phyloP scores from a whole-genome alignment of 495 filamentous ascomycete species.

The Letharia columbiana region DNA sequence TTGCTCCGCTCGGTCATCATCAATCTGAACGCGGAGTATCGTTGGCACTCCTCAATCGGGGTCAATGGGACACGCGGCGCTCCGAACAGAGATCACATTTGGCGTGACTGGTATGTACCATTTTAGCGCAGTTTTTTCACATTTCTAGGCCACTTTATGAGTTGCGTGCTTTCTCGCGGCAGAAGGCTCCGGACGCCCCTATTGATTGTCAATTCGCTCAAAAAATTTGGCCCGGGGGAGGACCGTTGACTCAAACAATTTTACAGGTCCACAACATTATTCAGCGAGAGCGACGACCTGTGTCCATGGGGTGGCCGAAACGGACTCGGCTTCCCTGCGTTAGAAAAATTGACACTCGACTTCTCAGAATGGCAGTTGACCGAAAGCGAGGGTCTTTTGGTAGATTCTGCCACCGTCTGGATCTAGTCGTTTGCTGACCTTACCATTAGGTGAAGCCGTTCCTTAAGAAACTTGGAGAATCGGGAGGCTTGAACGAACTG shows the following conservation, averaged over 20 bases:
- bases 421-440: neutral
- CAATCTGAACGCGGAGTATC: constrained; percentile 20
- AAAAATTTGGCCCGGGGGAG: neutral
- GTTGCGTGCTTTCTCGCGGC: neutral
- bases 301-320: constrained; percentile 15
- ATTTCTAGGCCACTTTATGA: neutral
- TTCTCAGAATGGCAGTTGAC: constrained; percentile 22
- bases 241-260: neutral
- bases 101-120: constrained; percentile 17
- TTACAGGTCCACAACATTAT: constrained; percentile 14
- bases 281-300: constrained; percentile 19
- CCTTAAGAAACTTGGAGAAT: constrained; percentile 20
- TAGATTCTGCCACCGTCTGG: neutral
- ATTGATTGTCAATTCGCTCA: neutral
- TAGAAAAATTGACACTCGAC: constrained; percentile 21
- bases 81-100: constrained; percentile 19
- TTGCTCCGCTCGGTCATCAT: constrained; percentile 18
- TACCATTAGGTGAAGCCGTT: constrained; percentile 20
- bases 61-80: constrained; percentile 7
- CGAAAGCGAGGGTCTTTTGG: constrained; percentile 20
- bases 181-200: neutral
- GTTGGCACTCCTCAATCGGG: constrained; percentile 11
- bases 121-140: neutral
- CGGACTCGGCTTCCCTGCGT: constrained; percentile 15
- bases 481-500: constrained; percentile 18